Evolutionary conservation across 2,329 filamentous ascomycete genomes (phyloP).

Genomic region (Arthrobotrys pseudoclavata): DNA sequence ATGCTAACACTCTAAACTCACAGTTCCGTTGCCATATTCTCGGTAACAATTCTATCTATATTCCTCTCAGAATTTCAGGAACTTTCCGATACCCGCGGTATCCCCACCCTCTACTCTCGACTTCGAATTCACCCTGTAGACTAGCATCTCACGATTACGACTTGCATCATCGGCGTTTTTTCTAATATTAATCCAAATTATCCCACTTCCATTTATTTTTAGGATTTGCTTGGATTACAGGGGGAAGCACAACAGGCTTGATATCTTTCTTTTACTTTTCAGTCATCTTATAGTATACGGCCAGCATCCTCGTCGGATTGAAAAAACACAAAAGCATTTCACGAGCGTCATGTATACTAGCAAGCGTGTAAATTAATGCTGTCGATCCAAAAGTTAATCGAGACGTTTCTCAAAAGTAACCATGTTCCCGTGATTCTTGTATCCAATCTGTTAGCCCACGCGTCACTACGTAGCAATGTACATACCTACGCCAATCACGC

Average conservation of each 20-base stretch:
- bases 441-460: background rate
- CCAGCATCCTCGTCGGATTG: slow-evolving; percentile 13
- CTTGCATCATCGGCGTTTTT: slow-evolving; percentile 54
- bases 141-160: slow-evolving; percentile 44
- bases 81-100: slow-evolving; percentile 15
- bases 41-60: slow-evolving; percentile 33
- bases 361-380: slow-evolving; percentile 20
- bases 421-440: background rate
- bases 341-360: slow-evolving; percentile 26
- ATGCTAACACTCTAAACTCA: slow-evolving; percentile 27
- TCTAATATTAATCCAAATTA: slow-evolving; percentile 24
- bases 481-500: background rate
- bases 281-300: slow-evolving; percentile 23
- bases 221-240: slow-evolving; percentile 19
- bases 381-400: slow-evolving; percentile 4
- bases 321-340: slow-evolving; percentile 13
- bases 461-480: background rate
- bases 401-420: background rate
- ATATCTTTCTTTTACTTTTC: slow-evolving; percentile 15
- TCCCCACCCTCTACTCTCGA: slow-evolving; percentile 12
- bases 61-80: background rate
- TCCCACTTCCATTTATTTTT: slow-evolving; percentile 22
- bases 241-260: slow-evolving; percentile 11
- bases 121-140: slow-evolving; percentile 29
- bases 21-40: slow-evolving; percentile 45